Conservation (phyloP, 2,329 filamentous ascomycete genomes). For the Diaporthe sp. region DNA sequence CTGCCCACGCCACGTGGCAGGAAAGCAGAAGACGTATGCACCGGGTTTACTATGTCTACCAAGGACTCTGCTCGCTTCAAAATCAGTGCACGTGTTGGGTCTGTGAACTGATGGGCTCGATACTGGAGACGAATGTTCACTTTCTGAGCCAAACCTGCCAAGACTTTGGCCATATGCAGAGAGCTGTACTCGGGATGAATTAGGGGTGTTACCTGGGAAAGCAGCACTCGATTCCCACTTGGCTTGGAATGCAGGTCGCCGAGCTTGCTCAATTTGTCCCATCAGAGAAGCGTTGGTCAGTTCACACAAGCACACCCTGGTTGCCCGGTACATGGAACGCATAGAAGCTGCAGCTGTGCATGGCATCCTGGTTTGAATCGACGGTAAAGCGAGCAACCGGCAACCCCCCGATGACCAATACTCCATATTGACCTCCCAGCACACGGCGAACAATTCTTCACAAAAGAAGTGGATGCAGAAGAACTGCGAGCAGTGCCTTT, state of each 20-base stretch:
- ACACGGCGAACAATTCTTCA: background rate
- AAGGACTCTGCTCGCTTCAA: background rate
- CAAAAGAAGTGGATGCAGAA: conserved; percentile 1
- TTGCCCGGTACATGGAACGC: conserved; percentile 35
- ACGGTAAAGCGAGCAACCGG: conserved; percentile 11
- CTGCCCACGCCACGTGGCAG: conserved; percentile 25
- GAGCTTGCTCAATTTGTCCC: conserved; percentile 25
- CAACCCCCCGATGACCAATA: background rate
- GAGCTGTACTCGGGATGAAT: background rate
- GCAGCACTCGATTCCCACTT: conserved; percentile 5
- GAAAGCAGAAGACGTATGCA: background rate
- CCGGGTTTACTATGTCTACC: background rate
- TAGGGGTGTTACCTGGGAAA: background rate
- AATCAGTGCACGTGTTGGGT: background rate
- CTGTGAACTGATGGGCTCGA: background rate
- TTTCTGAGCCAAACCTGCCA: background rate
- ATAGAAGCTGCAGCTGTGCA: conserved; percentile 34
- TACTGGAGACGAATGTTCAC: background rate
- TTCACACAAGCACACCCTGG: conserved; percentile 34
- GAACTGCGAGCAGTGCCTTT: background rate
- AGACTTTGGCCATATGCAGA: background rate
- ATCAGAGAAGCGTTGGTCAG: conserved; percentile 22
- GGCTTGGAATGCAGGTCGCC: conserved; percentile 24
- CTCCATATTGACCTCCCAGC: background rate
- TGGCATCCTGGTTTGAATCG: conserved; percentile 29